Percentiles rank a stretch among this genome's conserved stretches.
phyloP scores from a whole-genome alignment of 768 basidiomycete genomes.

The Auricularia auricula-judae region DNA sequence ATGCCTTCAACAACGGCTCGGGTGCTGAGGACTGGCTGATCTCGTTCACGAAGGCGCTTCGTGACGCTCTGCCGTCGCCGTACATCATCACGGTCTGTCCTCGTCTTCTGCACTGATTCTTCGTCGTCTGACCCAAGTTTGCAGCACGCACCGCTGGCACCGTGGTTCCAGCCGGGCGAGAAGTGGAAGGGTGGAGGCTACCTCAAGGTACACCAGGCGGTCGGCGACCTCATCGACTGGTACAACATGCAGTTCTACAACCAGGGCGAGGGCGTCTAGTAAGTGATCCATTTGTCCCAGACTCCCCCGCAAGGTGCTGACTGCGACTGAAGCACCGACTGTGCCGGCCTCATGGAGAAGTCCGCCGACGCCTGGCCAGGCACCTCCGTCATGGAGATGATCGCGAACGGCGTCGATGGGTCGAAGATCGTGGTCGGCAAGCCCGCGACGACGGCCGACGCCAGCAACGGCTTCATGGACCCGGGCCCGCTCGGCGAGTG shows the following conservation, averaged over 20 bases:
- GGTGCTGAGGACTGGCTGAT: conserved; percentile 41
- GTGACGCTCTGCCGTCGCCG: conserved; percentile 18
- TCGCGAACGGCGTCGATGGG: conserved; percentile 42
- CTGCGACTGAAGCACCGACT: conserved; percentile 8
- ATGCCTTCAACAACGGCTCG: conserved; percentile 1
- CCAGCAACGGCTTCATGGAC: conserved; percentile 51
- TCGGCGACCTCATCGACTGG: conserved; percentile 36
- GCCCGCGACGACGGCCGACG: conserved; percentile 42
- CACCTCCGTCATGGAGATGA: conserved; percentile 40
- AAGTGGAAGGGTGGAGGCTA: conserved; percentile 32
- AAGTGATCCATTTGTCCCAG: background rate
- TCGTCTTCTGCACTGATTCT: no score
- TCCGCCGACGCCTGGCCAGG: conserved; percentile 19
- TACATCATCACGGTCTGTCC: conserved; percentile 21
- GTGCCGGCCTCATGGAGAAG: conserved; percentile 14
- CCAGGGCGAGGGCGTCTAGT: conserved; percentile 1
- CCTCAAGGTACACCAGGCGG: conserved; percentile 24
- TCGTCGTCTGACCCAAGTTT: no score
- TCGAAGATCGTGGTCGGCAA: conserved; percentile 71
- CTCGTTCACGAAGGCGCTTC: conserved; percentile 25
- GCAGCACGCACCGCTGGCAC: conserved; percentile 28
- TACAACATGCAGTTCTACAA: conserved; percentile 10
- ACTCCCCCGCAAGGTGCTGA: conserved; percentile 3
- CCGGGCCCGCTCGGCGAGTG: conserved; percentile 48
- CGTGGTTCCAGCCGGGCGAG: conserved; percentile 21